Evolutionary conservation across 176 grass and related monocot genomes (phyloP), one percentile per base, ranked within the genome.

Genomic region (Guadua angustifolia): DNA sequence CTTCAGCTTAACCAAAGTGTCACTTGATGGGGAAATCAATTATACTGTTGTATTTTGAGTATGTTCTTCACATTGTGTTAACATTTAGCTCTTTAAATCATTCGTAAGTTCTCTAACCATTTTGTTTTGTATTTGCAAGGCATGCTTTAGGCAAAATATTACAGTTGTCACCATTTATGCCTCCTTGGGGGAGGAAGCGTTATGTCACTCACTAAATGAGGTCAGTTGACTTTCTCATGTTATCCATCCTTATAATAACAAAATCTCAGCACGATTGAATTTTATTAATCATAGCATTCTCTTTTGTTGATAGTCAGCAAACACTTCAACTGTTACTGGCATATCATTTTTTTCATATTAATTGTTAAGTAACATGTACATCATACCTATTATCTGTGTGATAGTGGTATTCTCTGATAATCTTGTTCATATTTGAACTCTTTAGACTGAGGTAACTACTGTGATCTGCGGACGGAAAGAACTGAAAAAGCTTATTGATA

Each of bases 141-240:
- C 93, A 82, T 95, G 95, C 85, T 95, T 99, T 87, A 94, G 97
- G 49, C 85, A 85, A 81, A 99, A 85, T 87, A 76, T 94, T 66
- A 84, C 93, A 49, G 93, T 99, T 43, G 89, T 99, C 66, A 99
- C 97, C n/a, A 95, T 99, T 56, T 99, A 99, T 89, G 77, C 96
- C 71, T 95, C 96, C 33, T 87, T 99, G 64, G 96, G 96, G 15
- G 91, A 95, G 82, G 96, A 77, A 66, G 96, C 93, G 1, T 86
- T 99, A 36, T 95, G 96, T 82, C 89, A 99, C 81, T 99, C 96
- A 44, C 83, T 99, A 84, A 95, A 99, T 71, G 93, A 99, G 93
- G 93, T 99, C 79, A 18, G 87, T 46, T 83, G 16, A 65, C 40
- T 61, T 21, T 86, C 40, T n/a, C 39, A 19, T 70, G 6, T 29